phyloP scores from a whole-genome alignment of 2,329 filamentous ascomycete species.

The Tolypocladium album region DNA sequence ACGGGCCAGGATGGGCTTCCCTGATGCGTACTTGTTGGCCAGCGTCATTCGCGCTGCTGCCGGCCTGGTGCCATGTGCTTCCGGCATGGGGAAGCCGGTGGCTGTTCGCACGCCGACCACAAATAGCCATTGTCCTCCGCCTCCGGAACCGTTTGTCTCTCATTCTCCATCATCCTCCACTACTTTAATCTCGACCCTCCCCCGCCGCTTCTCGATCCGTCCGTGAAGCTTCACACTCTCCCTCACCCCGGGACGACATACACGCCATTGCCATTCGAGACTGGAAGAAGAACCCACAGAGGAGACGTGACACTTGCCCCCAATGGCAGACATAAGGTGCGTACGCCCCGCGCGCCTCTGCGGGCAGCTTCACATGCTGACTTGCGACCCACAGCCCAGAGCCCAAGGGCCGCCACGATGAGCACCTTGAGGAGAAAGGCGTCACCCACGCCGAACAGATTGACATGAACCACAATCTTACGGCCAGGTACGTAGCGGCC shows the following conservation, averaged over 20 bases:
- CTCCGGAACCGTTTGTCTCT: constrained; percentile 4
- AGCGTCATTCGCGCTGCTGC: not conserved
- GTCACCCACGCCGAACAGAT: constrained; percentile 18
- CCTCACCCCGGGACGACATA: not conserved
- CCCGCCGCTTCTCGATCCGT: constrained; percentile 4
- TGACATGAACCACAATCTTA: constrained; percentile 27
- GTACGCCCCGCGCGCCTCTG: not conserved
- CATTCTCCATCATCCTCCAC: constrained; percentile 1
- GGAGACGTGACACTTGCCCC: constrained; percentile 1
- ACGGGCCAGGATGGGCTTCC: not conserved
- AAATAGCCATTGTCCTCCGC: constrained; percentile 7
- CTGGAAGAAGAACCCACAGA: not conserved
- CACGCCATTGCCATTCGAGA: not conserved
- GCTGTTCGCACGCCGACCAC: constrained; percentile 3
- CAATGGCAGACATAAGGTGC: constrained; percentile 13
- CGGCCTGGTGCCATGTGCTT: not conserved
- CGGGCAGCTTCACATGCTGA: not conserved
- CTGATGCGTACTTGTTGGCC: not conserved
- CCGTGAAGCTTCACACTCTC: not conserved
- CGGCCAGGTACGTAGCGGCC: constrained; percentile 27
- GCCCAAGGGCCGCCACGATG: constrained; percentile 7
- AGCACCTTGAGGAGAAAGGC: constrained; percentile 16
- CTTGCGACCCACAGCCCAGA: constrained; percentile 2
- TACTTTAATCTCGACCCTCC: constrained; percentile 2
- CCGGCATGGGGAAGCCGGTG: constrained; percentile 1